Evolutionary conservation across 2,329 filamentous ascomycete species (phyloP), one percentile per base, ranked within the genome.

Genomic region (Cladophialophora yegresii): DNA sequence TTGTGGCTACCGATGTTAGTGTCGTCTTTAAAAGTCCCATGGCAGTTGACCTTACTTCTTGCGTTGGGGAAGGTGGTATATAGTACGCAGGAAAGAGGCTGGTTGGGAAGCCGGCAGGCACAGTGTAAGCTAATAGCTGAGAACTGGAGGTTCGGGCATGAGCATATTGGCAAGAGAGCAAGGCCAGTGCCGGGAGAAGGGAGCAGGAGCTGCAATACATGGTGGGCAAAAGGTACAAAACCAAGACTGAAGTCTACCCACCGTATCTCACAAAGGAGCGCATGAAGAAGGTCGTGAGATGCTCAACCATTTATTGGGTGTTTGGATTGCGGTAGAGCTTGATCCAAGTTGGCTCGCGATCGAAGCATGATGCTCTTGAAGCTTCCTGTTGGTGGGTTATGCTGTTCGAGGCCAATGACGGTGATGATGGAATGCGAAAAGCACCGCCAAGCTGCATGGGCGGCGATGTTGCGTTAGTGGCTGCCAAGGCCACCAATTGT

Each of bases 1-100:
- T 68, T 85, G 82, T n/a, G 82, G 82, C 71, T 84, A 50, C 47
- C 23, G 13, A 2, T 26, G 47, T 50, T 22, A 50, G 23, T 26
- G 22, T 26, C 47, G 4, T 50, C 47, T 28, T 8, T 8, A 12
- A 28, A 26, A 20, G 23, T 49, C 23, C 45, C 9, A 26, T 43
- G 23, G 2, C 13, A 16, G 32, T 36, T 8, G 28, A 54, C 26
- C 47, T 60, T 65, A 66, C 67, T 47, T 70, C 61, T 61, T 66
- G 58, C 20, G 63, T 69, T 36, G 69, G 67, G 13, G 69, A 69
- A 20, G 69, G 64, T n/a, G 66, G 64, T 30, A 70, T 60, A 43
- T 71, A 71, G 66, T 70, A 71, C 9, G 66, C 64, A 10, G 67
- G 54, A 58, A 71, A 71, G 22, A 69, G 60, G 40, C 61, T 63